Evolutionary conservation across 805 yeast species (phyloP).

Genomic region (Suhomyces sp.): DNA sequence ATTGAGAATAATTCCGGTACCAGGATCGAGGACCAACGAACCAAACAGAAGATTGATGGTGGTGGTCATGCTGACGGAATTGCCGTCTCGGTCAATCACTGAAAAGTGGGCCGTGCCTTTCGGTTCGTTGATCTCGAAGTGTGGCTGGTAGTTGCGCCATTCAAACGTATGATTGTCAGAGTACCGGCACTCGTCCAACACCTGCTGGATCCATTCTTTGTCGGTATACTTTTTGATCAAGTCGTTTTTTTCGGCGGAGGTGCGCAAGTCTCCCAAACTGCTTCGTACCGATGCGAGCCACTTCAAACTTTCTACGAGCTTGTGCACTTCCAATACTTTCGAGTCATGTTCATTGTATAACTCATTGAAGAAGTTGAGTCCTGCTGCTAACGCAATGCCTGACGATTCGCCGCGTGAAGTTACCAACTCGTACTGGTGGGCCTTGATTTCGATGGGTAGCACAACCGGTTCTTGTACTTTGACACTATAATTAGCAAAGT

Average conservation of each 20-base stretch:
- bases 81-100: slow-evolving; percentile 67
- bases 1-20: slow-evolving; percentile 80
- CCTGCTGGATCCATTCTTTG: slow-evolving; percentile 53
- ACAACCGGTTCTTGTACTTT: slow-evolving; percentile 35
- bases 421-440: slow-evolving; percentile 26
- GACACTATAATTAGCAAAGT: slow-evolving; percentile 62
- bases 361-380: slow-evolving; percentile 60
- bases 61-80: slow-evolving; percentile 85
- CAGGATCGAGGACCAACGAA: slow-evolving; percentile 72
- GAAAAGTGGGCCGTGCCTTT: slow-evolving; percentile 91
- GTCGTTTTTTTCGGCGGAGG: slow-evolving; percentile 22
- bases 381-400: slow-evolving; percentile 79
- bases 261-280: slow-evolving; percentile 68
- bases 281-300: slow-evolving; percentile 89
- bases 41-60: slow-evolving; percentile 87
- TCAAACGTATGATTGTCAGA: slow-evolving; percentile 53
- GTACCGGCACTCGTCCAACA: slow-evolving; percentile 46
- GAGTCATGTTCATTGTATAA: slow-evolving; percentile 19
- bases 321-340: slow-evolving; percentile 49
- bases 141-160: slow-evolving; percentile 78
- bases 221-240: slow-evolving; percentile 45
- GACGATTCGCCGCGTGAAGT: slow-evolving; percentile 70
- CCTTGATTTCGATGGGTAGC: slow-evolving; percentile 16
- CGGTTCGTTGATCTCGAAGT: slow-evolving; percentile 72
- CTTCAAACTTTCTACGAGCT: slow-evolving; percentile 82